Evolutionary conservation across 169 alveolate genomes (phyloP).

Genomic region (Plasmodium falciparum): DNA sequence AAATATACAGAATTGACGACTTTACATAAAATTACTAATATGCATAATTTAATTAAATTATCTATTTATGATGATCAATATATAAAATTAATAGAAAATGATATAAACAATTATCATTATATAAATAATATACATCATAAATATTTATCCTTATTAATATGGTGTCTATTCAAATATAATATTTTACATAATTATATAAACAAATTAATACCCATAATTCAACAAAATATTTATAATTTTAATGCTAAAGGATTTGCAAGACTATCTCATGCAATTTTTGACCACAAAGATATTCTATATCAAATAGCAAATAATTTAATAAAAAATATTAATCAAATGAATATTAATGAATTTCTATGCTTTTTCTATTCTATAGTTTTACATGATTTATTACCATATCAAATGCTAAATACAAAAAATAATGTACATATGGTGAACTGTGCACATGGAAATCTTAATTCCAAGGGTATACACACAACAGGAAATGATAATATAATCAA

Average conservation of each 20-base stretch:
- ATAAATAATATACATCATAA: slow-evolving; percentile 68
- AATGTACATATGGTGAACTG: background rate
- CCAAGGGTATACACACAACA: background rate
- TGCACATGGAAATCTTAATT: background rate
- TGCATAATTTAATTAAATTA: slow-evolving; percentile 26
- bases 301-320: slow-evolving; percentile 41
- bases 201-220: slow-evolving; percentile 27
- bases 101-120: slow-evolving; percentile 60
- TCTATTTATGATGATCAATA: slow-evolving; percentile 64
- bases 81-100: slow-evolving; percentile 44
- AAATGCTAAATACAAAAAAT: background rate
- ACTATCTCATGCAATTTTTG: slow-evolving; percentile 43
- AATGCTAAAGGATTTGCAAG: slow-evolving; percentile 62
- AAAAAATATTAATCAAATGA: slow-evolving; percentile 14
- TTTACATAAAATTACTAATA: slow-evolving; percentile 56
- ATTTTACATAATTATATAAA: slow-evolving; percentile 29
- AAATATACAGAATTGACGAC: slow-evolving; percentile 50
- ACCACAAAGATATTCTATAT: slow-evolving; percentile 40
- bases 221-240: slow-evolving; percentile 37
- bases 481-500: background rate
- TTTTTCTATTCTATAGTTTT: slow-evolving; percentile 49
- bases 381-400: slow-evolving; percentile 51
- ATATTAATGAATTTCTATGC: slow-evolving; percentile 52
- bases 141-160: slow-evolving; percentile 51
- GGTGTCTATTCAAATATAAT: slow-evolving; percentile 61